These are phyloP conservation scores for Thielaviopsis musarum DNA, from an alignment of 2,329 filamentous ascomycete genomes.

Conservation along the genomic window DNA sequence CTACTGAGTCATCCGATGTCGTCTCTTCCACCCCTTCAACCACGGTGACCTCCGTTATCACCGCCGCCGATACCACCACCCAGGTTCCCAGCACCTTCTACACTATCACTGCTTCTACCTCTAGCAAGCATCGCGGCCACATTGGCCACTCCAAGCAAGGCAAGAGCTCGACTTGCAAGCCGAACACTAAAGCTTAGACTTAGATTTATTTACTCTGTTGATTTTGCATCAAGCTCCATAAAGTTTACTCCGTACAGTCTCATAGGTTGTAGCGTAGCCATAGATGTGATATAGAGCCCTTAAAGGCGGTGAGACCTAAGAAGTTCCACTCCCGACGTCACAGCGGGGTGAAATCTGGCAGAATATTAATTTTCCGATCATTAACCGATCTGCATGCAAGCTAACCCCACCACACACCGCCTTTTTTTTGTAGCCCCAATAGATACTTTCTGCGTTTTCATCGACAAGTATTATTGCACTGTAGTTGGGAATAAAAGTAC, in stretches of 20 bases:
- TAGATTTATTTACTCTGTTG: neutral
- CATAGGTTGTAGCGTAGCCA: neutral
- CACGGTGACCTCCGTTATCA: neutral
- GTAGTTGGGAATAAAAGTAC: neutral
- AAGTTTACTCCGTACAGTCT: neutral
- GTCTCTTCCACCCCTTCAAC: neutral
- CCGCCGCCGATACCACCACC: neutral
- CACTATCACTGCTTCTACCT: neutral
- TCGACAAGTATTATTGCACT: neutral
- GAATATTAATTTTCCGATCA: neutral
- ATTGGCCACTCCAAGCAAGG: neutral
- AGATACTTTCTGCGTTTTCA: neutral
- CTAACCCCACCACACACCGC: constrained; percentile 12
- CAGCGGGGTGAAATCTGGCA: constrained; percentile 3
- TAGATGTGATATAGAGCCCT: neutral
- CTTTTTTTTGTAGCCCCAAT: neutral
- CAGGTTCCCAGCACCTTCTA: neutral
- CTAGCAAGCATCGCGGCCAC: neutral
- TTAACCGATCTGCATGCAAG: neutral
- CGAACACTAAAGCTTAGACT: neutral
- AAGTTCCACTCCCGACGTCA: constrained; percentile 3
- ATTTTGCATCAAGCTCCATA: neutral
- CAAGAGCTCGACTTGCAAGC: neutral
- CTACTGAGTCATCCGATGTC: neutral
- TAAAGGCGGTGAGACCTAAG: constrained; percentile 5